phyloP scores from a whole-genome alignment of 495 filamentous ascomycete genomes.

The Penicillium arizonense region DNA sequence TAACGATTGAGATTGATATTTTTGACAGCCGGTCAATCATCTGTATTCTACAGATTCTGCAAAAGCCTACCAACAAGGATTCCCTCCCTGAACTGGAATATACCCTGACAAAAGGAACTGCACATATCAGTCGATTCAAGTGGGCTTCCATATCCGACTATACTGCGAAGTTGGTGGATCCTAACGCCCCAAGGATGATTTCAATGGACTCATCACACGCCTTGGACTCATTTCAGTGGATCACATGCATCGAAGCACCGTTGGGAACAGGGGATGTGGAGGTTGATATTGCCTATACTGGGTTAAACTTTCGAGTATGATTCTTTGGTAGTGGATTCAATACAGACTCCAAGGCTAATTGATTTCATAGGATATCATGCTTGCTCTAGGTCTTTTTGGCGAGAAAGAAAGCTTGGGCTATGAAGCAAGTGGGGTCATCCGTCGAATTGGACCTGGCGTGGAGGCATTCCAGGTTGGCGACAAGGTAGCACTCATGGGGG shows the following conservation, averaged over 20 bases:
- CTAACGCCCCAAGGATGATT: neutral
- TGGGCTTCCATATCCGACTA: constrained; percentile 24
- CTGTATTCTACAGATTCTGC: constrained; percentile 15
- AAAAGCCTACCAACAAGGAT: constrained; percentile 11
- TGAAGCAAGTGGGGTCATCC: constrained; percentile 8
- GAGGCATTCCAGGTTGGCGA: constrained; percentile 34
- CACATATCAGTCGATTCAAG: constrained; percentile 26
- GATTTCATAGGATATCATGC: constrained; percentile 26
- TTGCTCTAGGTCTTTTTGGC: constrained; percentile 1
- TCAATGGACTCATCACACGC: constrained; percentile 13
- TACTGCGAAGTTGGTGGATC: neutral
- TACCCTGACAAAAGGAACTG: constrained; percentile 19
- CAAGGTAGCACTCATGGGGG: constrained; percentile 27
- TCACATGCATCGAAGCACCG: neutral
- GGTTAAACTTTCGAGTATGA: constrained; percentile 42
- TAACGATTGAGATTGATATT: constrained; percentile 39
- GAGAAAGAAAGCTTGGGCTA: constrained; percentile 8
- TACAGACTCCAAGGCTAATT: neutral
- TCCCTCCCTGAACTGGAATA: constrained; percentile 23
- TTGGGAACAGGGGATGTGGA: constrained; percentile 26
- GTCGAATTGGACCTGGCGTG: constrained; percentile 19
- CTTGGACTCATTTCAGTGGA: constrained; percentile 27
- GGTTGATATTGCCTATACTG: constrained; percentile 38
- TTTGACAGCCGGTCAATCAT: constrained; percentile 12
- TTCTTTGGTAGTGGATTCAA: no score